Evolutionary conservation across 257 asterid species (phyloP), one percentile per base, ranked within the genome.

Genomic region (Haberlea rhodopensis): DNA sequence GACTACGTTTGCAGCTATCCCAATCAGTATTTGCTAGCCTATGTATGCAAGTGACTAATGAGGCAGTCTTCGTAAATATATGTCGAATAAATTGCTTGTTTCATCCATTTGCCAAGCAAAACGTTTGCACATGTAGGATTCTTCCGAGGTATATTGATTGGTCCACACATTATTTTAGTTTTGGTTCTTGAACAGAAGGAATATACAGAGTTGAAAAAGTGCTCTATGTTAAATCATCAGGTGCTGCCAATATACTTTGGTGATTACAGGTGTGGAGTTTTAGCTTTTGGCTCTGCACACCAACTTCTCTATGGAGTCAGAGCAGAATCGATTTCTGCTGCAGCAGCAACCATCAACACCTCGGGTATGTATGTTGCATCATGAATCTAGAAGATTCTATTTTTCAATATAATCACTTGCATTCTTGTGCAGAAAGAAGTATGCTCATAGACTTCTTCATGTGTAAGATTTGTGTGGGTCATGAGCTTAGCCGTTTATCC

Each of bases 291-390:
- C 60, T 70, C 71, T 32, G 21, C 53, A 8, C 27, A 40, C 52
- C 52, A 56, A 15, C 23, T 59, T 69, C 70, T 55, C 25, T 66
- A 84, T 84, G 90, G 87, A 79, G 37, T 59, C 81, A 20, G 76
- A 75, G 79, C 90, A 79, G 75, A 77, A 80, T 53, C 84, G 87
- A 28, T 84, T 84, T 81, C 78, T 75, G 75, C 81, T 66, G 70
- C 82, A 68, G 62, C 85, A 73, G 21, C 87, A 75, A 68, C 81
- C 76, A 26, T 85, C 84, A 24, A 73, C 72, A 48, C 75, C 81
- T 32, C 84, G 82, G 87, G 90, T 83, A 83, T 31, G 90, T 83
- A 83, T 31, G 48, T 18, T 71, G 59, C 57, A 66, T 29, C 65
- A 31, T 65, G 68, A 71, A 51, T 57, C 8, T 49, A 53, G 58